Percentiles rank a stretch among this genome's conserved stretches.
phyloP scores from a whole-genome alignment of 371 early-diverging fungal genomes.

The Dichotomocladium elegans region DNA sequence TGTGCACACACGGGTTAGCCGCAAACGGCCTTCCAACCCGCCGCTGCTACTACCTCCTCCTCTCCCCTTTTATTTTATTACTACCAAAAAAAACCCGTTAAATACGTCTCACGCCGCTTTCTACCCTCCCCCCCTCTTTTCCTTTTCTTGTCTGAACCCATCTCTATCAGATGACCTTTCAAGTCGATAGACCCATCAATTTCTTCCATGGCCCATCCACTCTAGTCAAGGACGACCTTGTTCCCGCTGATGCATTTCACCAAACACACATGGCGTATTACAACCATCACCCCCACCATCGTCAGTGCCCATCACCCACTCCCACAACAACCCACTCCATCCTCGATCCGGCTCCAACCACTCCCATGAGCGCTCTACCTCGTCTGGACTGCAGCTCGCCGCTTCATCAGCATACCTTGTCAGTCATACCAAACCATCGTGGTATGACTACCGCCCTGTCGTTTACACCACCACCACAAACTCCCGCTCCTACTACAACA shows the following conservation, averaged over 20 bases:
- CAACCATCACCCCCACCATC: neutral
- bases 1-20: neutral
- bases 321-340: neutral
- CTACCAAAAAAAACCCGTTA: too few species aligned
- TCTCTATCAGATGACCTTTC: constrained; percentile 8
- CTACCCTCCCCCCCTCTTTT: neutral
- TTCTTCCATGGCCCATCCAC: neutral
- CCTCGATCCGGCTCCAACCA: neutral
- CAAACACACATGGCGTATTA: too few species aligned
- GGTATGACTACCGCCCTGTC: neutral
- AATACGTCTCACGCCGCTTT: neutral
- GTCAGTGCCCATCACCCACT: neutral
- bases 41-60: neutral
- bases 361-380: too few species aligned
- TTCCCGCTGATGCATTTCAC: too few species aligned
- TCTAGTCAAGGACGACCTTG: constrained; percentile 1
- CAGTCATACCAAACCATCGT: neutral
- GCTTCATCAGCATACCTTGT: too few species aligned
- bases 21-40: neutral
- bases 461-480: neutral
- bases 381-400: neutral
- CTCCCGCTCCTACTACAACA: neutral
- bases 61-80: too few species aligned
- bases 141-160: neutral
- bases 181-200: constrained; percentile 6